Evolutionary conservation across 2,329 filamentous ascomycete genomes (phyloP).

Genomic region (Arthroderma sp.): DNA sequence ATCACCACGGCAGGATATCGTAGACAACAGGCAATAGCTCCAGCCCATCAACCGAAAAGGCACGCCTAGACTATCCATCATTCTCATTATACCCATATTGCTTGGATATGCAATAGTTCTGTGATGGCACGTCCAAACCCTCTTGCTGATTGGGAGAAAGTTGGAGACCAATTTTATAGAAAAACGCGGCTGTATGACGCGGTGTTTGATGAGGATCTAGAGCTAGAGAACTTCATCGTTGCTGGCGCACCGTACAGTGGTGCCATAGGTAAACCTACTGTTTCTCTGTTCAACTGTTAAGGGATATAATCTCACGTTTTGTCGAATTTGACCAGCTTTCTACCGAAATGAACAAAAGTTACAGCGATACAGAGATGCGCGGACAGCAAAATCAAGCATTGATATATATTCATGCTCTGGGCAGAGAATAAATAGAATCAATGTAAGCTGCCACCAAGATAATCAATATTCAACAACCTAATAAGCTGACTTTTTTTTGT

Average conservation of each 20-base stretch:
- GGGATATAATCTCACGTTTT: background rate
- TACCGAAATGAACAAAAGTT: slow-evolving; percentile 82
- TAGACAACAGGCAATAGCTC: background rate
- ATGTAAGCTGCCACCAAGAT: slow-evolving; percentile 28
- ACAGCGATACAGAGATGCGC: slow-evolving; percentile 59
- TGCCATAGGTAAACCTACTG: slow-evolving; percentile 58
- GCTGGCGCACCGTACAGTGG: slow-evolving; percentile 86
- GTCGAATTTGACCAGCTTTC: slow-evolving; percentile 45
- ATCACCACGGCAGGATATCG: too few relatives aligned
- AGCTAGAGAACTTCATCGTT: slow-evolving; percentile 88
- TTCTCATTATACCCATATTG: too few relatives aligned
- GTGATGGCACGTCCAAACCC: slow-evolving; percentile 43
- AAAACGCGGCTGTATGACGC: slow-evolving; percentile 87
- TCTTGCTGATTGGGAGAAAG: slow-evolving; percentile 84
- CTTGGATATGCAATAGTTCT: too few relatives aligned
- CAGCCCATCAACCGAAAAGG: too few relatives aligned
- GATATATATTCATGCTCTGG: slow-evolving; percentile 91
- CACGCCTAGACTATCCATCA: too few relatives aligned
- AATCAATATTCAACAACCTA: background rate
- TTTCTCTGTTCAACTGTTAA: background rate
- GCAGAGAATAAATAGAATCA: slow-evolving; percentile 70
- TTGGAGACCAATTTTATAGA: slow-evolving; percentile 89
- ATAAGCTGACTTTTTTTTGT: slow-evolving; percentile 11
- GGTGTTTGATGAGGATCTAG: slow-evolving; percentile 82
- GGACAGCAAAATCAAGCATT: slow-evolving; percentile 66